Evolutionary conservation across 164 flowering plant genomes (phyloP).

Genomic region (Chloranthus sessilifolius): DNA sequence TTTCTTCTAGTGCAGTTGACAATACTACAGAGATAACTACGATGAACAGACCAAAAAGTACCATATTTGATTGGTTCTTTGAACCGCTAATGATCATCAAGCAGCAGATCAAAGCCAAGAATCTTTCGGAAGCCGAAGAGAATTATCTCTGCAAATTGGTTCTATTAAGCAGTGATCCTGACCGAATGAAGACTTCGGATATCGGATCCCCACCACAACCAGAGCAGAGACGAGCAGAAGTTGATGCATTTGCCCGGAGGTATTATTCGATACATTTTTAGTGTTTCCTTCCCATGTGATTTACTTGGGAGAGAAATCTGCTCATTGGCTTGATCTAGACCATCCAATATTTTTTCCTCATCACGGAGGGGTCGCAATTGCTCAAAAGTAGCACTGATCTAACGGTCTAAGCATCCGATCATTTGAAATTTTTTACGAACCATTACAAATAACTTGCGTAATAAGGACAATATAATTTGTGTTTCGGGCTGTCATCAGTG

Average conservation of each 20-base stretch:
- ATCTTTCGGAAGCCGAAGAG: conserved; percentile 65
- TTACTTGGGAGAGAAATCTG: too few species aligned
- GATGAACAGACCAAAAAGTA: conserved; percentile 67
- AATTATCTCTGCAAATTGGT: conserved; percentile 65
- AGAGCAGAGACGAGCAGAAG: conserved; percentile 64
- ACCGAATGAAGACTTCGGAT: conserved; percentile 40
- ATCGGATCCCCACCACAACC: conserved; percentile 45
- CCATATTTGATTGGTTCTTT: conserved; percentile 75
- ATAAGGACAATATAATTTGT: too few species aligned
- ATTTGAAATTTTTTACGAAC: too few species aligned
- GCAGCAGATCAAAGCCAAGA: conserved; percentile 78
- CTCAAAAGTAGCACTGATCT: too few species aligned
- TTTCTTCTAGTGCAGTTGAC: conserved; percentile 39
- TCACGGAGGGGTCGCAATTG: too few species aligned
- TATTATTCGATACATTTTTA: conserved; percentile 15
- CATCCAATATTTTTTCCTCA: too few species aligned
- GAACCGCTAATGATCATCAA: conserved; percentile 77
- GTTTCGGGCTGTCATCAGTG: too few species aligned
- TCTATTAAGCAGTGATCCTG: conserved; percentile 48
- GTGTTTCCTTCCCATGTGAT: too few species aligned
- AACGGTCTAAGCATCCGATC: too few species aligned
- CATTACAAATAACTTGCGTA: too few species aligned
- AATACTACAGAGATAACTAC: conserved; percentile 56
- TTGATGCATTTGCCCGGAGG: conserved; percentile 88
- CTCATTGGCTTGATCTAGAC: too few species aligned